Evolutionary conservation across 106 monocot species (phyloP).

Genomic region (Dioscorea alata): DNA sequence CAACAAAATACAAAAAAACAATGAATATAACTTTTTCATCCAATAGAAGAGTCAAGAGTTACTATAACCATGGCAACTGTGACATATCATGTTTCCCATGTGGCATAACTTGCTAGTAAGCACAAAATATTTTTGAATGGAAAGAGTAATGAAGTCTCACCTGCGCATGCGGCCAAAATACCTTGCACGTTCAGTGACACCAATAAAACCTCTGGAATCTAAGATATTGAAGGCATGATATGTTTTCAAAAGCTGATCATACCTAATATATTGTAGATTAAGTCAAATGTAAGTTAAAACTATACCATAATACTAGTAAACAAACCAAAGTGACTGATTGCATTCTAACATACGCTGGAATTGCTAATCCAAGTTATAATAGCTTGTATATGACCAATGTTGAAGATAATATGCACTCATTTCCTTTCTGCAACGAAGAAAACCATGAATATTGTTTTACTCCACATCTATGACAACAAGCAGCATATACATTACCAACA

Average conservation of each 20-base stretch:
- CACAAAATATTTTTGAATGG: no score
- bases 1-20: no score
- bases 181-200: slow-evolving; percentile 98
- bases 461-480: no score
- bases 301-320: neutral
- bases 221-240: slow-evolving; percentile 97
- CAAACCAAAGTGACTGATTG: neutral
- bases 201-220: slow-evolving; percentile 96
- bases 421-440: slow-evolving; percentile 66
- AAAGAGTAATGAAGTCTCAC: slow-evolving; percentile 18
- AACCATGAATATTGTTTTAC: neutral
- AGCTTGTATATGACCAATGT: slow-evolving; percentile 59
- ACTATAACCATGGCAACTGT: no score
- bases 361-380: slow-evolving; percentile 66
- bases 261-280: slow-evolving; percentile 42
- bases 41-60: no score
- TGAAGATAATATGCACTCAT: slow-evolving; percentile 97
- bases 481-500: no score
- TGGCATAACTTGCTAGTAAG: no score
- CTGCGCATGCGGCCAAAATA: slow-evolving; percentile 98
- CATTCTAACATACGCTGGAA: slow-evolving; percentile 75
- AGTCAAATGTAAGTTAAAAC: slow-evolving; percentile 8
- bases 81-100: no score
- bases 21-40: no score
- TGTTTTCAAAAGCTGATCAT: slow-evolving; percentile 92